A percentile compares a stretch with the other conserved stretches of the same genome.
Evolutionary conservation across 305 asterid species (phyloP).

Genomic region (Fraxinus xanthoxyloides): DNA sequence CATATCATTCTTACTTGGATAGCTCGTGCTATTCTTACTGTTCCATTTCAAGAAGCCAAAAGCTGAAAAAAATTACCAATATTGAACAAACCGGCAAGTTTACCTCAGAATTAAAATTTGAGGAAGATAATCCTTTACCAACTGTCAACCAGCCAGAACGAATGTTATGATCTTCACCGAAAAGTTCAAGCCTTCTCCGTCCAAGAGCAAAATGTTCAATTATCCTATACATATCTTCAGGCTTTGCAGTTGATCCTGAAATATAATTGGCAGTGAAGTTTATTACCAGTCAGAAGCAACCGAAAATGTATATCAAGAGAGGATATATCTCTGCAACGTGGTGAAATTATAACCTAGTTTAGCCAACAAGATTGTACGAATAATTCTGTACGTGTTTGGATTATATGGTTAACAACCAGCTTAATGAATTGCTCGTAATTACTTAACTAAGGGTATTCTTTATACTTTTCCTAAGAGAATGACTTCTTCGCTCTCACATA

Average conservation of each 20-base stretch:
- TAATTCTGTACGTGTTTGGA: not conserved
- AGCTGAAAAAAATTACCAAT: not conserved
- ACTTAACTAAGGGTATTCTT: not conserved
- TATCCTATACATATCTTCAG: constrained; percentile 97
- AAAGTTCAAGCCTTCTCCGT: constrained; percentile 97
- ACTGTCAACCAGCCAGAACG: constrained; percentile 98
- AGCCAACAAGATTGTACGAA: not conserved
- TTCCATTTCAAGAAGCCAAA: not conserved
- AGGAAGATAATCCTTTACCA: constrained; percentile 85
- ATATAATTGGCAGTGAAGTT: constrained; percentile 23
- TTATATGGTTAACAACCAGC: not conserved
- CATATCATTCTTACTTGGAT: not conserved
- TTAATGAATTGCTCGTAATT: not conserved
- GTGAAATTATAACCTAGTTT: not conserved
- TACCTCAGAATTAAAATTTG: constrained; percentile 92
- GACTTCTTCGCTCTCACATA: not conserved
- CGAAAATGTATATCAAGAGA: constrained; percentile 6
- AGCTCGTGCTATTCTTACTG: not conserved
- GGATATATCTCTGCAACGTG: not conserved
- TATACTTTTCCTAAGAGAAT: not conserved
- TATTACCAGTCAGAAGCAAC: constrained; percentile 20
- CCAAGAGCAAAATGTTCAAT: constrained; percentile 99
- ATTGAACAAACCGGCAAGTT: not conserved
- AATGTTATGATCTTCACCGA: constrained; percentile 97
- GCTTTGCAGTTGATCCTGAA: constrained; percentile 94